Evolutionary conservation across 1,284 basidiomycete species (phyloP).

Genomic region (Cryptococcus wingfieldii): DNA sequence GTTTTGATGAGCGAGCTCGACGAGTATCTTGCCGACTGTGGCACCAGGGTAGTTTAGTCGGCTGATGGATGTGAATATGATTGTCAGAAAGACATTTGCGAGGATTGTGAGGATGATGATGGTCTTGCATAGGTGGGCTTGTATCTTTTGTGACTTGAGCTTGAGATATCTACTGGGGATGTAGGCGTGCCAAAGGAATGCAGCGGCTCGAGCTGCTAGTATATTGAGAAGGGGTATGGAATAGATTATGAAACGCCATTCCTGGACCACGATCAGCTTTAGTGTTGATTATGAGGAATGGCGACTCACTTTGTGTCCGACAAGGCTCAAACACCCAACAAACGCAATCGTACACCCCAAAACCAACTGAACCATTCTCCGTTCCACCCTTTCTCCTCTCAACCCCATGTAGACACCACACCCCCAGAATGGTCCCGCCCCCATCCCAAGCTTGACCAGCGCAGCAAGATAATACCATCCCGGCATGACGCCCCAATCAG

Average conservation of each 20-base stretch:
- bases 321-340: constrained; percentile 1
- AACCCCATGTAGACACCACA: neutral
- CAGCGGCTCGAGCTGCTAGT: constrained; percentile 62
- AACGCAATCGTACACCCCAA: neutral
- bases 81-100: neutral
- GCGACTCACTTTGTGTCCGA: constrained; percentile 60
- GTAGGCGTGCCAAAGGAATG: constrained; percentile 7
- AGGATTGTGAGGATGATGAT: neutral
- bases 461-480: constrained; percentile 65
- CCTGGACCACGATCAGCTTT: constrained; percentile 39
- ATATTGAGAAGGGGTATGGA: constrained; percentile 77
- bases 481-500: constrained; percentile 87
- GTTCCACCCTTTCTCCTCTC: neutral
- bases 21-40: neutral
- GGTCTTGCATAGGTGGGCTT: neutral
- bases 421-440: constrained; percentile 58
- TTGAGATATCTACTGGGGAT: neutral
- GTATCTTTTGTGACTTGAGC: neutral
- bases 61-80: neutral
- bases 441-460: constrained; percentile 75
- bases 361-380: neutral
- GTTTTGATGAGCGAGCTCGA: neutral
- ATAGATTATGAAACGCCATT: constrained; percentile 95
- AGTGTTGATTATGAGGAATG: neutral
- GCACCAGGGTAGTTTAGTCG: neutral